Evolutionary conservation across 2,329 filamentous ascomycete genomes (phyloP), one percentile per base, ranked within the genome.

Genomic region (Blastomyces percursus): DNA sequence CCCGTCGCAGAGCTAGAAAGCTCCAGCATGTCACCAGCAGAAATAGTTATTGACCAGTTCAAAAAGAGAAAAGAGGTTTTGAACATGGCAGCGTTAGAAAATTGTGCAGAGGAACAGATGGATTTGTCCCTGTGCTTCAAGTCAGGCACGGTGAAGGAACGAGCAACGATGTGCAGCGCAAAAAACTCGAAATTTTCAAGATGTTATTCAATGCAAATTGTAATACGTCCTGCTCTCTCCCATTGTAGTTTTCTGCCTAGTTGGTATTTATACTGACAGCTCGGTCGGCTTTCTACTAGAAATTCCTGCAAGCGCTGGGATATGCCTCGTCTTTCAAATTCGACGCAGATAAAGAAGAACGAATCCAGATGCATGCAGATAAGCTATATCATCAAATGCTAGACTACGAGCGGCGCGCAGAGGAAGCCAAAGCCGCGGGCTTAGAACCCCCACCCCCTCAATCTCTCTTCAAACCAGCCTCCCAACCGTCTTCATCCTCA

Each of bases 281-380:
- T 52, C 5, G 8, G 11, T 21, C 19, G 11, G 21, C 1, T 38
- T n/a, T 8, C 32, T 35, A 38, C 7, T 59, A 91, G 84, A 88
- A 93, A 74, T 92, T 99, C 69, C 78, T 99, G 35, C 91, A 93
- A 75, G 91, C 92, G 1, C 78, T 99, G 21, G 94, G 94, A 4
- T 97, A 96, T 73, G 82, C 95, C 42, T 84, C 85, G 8, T 84
- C 84, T 32, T 79, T 84, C 65, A 83, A 88, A 54, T 83, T 86
- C 27, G 79, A 86, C 9, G 77, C 81, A 0, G 82, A 86, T 38
- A 82, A 89, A 60, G 89, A 96, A 69, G 92, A 96, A 73, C 84
- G 88, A 68, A 91, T 99, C 65, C 94, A 97, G 76, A 90, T 97
- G 87, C 92, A 96, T 74, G 93, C 93, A 64, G 94, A 99, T 77